Percentiles rank a stretch among this genome's conserved stretches.
These are phyloP conservation scores for Intubia oerlemansii DNA, from an alignment of 2,329 filamentous ascomycete genomes.

Conservation along the genomic window DNA sequence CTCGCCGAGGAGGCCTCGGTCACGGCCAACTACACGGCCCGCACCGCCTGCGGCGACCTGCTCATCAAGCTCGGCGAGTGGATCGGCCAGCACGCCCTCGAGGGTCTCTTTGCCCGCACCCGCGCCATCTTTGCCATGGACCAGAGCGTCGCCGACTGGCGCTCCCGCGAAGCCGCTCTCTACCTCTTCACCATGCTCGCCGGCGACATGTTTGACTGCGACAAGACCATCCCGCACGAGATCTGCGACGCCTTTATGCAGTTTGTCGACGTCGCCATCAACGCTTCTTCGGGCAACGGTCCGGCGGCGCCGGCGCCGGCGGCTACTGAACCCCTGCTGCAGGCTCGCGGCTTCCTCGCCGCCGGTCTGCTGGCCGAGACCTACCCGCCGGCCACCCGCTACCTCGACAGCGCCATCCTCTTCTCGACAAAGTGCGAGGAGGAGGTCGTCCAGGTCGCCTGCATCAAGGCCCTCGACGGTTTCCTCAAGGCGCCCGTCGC, in stretches of 20 bases:
- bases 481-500: constrained; percentile 23
- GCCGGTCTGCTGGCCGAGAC: constrained; percentile 60
- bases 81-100: constrained; percentile 54
- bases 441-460: constrained; percentile 75
- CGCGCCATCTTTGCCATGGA: constrained; percentile 43
- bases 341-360: constrained; percentile 71
- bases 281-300: constrained; percentile 11
- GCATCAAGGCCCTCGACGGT: constrained; percentile 65
- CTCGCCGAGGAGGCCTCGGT: constrained; percentile 88
- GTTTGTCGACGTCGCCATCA: constrained; percentile 59
- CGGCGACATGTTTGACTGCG: constrained; percentile 62
- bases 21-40: constrained; percentile 86
- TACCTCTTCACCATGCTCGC: constrained; percentile 72
- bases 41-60: constrained; percentile 79
- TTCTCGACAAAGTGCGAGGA: constrained; percentile 48
- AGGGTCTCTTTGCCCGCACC: constrained; percentile 59
- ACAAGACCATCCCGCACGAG: constrained; percentile 46
- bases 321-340: constrained; percentile 51
- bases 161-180: constrained; percentile 56
- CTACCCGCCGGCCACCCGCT: constrained; percentile 37
- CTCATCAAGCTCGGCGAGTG: constrained; percentile 86
- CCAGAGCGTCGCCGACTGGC: constrained; percentile 23
- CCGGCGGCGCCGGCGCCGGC: too few species aligned
- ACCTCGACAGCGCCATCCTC: constrained; percentile 54
- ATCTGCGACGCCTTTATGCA: constrained; percentile 56